phyloP scores from a whole-genome alignment of 2,329 filamentous ascomycete genomes.

The Fusarium mexicanum region DNA sequence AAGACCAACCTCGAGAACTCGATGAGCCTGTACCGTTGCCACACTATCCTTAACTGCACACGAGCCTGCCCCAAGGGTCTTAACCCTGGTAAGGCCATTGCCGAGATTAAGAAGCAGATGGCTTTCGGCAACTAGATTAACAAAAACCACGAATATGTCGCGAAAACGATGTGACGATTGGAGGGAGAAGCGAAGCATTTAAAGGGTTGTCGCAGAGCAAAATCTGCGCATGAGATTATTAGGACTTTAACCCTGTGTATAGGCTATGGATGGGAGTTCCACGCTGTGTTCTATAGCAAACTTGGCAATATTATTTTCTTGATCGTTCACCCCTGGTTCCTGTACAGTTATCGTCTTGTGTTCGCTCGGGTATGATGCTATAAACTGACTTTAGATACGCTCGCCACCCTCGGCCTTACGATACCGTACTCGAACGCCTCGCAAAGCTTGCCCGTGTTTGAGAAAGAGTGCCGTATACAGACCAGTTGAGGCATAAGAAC shows the following conservation, averaged over 20 bases:
- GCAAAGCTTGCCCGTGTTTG: not conserved
- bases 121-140: slow-evolving; percentile 58
- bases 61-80: slow-evolving; percentile 97
- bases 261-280: slow-evolving; percentile 43
- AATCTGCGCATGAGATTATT: slow-evolving; percentile 40
- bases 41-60: slow-evolving; percentile 99
- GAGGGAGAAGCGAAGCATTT: slow-evolving; percentile 27
- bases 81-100: slow-evolving; percentile 94
- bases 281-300: slow-evolving; percentile 42
- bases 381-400: not conserved
- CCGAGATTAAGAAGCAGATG: slow-evolving; percentile 99
- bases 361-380: not conserved
- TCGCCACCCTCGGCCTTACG: too few relatives aligned
- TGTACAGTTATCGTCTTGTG: not conserved
- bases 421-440: not conserved
- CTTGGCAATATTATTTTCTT: slow-evolving; percentile 42
- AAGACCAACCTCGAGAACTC: slow-evolving; percentile 95
- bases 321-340: slow-evolving; percentile 25
- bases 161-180: slow-evolving; percentile 28
- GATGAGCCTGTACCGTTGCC: slow-evolving; percentile 98
- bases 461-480: not conserved
- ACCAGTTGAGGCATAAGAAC: too few relatives aligned
- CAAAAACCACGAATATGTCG: slow-evolving; percentile 15
- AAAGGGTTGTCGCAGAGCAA: slow-evolving; percentile 34
- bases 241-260: slow-evolving; percentile 44